Evolutionary conservation across 2,329 filamentous ascomycete species (phyloP), one percentile per base, ranked within the genome.

Genomic region (Cadophora sp.): DNA sequence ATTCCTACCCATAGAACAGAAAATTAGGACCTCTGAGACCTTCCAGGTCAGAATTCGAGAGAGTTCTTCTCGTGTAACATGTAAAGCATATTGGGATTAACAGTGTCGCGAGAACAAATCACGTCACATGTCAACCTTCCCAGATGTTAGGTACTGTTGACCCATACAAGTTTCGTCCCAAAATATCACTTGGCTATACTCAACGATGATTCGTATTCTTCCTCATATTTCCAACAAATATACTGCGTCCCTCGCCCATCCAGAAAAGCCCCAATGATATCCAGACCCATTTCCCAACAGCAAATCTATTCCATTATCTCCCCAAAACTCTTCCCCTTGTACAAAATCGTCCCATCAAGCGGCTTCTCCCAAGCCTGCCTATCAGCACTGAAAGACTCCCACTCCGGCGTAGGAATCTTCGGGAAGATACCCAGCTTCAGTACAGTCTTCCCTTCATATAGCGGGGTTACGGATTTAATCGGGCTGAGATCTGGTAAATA

Each of bases 341-440:
- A 71, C 41, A 71, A 69, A 9, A 65, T 55, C 14, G 67, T 39
- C n/a, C 67, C 67, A 14, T 71, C 67, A 4, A 69, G 20, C 22
- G 58, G 43, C 48, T 64, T 50, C 39, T 70, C 48, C 82, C 82
- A 84, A 2, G 72, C 70, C 68, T 84, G 81, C 59, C 79, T 76
- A 68, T 82, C 78, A n/a, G 73, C 64, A 2, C 77, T 79, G 73
- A 84, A 84, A 18, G 72, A 76, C 73, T 84, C 82, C 56, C 75
- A 76, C 66, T 83, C 81, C 0, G 82, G 82, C 65, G 77, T 73
- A 4, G 82, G 81, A 27, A 84, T 83, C 4, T 80, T 74, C 5
- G 81, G 81, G 68, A 83, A 83, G 50, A 85, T 81, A 14, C 83
- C 83, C 77, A 84, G 79, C 73, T 85, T 85, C 55, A 85, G 60